Percentiles rank a stretch among this genome's conserved stretches.
These are phyloP conservation scores for Amaranthus cruentus DNA, from an alignment of 148 eudicot species.

Conservation along the genomic window DNA sequence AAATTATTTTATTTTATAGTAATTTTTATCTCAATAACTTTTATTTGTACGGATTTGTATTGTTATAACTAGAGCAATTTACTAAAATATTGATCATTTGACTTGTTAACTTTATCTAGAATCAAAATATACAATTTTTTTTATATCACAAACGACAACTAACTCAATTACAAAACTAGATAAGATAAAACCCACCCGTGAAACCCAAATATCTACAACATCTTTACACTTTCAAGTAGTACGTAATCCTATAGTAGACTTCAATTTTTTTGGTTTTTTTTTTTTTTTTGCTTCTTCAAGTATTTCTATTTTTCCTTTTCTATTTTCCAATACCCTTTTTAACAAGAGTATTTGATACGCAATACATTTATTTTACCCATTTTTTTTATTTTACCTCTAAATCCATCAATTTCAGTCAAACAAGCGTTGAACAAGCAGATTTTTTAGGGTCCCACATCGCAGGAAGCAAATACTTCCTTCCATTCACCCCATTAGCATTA, in stretches of 20 bases:
- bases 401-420: neutral
- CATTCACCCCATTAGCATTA: conserved; percentile 50
- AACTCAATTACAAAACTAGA: neutral
- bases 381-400: neutral
- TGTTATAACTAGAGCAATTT: too few relatives aligned
- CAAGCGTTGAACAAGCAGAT: conserved; percentile 39
- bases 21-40: too few relatives aligned
- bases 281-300: neutral
- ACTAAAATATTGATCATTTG: neutral
- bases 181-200: conserved; percentile 8
- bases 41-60: too few relatives aligned
- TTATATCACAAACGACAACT: conserved; percentile 6
- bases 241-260: neutral
- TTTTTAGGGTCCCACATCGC: conserved; percentile 60
- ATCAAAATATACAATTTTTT: conserved; percentile 7
- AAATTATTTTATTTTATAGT: too few relatives aligned
- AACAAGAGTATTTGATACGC: neutral
- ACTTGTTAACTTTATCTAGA: conserved; percentile 6
- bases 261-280: neutral
- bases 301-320: too few relatives aligned
- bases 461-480: conserved; percentile 49
- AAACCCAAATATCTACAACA: conserved; percentile 12
- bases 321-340: neutral
- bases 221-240: neutral
- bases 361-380: neutral